Conservation (phyloP, 345 rosid genomes). For the Populus alba region DNA sequence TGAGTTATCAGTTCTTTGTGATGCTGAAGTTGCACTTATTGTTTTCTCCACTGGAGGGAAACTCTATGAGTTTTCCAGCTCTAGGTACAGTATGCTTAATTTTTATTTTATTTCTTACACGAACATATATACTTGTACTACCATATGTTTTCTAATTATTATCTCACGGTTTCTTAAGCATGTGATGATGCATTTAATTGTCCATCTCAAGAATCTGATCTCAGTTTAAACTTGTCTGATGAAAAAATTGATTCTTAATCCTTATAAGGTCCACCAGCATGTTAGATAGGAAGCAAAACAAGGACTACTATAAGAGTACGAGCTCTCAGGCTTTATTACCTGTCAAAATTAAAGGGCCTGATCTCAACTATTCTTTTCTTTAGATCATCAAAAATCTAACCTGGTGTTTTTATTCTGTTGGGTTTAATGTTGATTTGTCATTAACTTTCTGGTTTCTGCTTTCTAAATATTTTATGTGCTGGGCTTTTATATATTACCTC, state of each 20-base stretch:
- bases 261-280: background rate
- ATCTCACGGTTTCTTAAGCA: background rate
- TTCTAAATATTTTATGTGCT: background rate
- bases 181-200: background rate
- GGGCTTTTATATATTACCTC: background rate
- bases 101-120: background rate
- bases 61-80: slow-evolving; percentile 76
- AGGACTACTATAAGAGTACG: slow-evolving; percentile 1
- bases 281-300: background rate
- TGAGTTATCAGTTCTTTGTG: slow-evolving; percentile 83
- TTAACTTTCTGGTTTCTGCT: slow-evolving; percentile 8
- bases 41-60: slow-evolving; percentile 79
- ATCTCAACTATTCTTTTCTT: slow-evolving; percentile 10
- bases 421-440: slow-evolving; percentile 1
- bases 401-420: slow-evolving; percentile 8
- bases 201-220: background rate
- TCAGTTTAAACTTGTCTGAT: background rate
- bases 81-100: slow-evolving; percentile 37
- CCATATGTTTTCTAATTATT: background rate
- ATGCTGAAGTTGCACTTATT: slow-evolving; percentile 80
- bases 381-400: slow-evolving; percentile 16
- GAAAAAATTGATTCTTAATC: background rate
- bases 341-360: slow-evolving; percentile 8
- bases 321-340: slow-evolving; percentile 17
- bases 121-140: background rate